Base-by-base conservation (phyloP, 2,329 filamentous ascomycete species). In the Clonostachys sp. region DNA sequence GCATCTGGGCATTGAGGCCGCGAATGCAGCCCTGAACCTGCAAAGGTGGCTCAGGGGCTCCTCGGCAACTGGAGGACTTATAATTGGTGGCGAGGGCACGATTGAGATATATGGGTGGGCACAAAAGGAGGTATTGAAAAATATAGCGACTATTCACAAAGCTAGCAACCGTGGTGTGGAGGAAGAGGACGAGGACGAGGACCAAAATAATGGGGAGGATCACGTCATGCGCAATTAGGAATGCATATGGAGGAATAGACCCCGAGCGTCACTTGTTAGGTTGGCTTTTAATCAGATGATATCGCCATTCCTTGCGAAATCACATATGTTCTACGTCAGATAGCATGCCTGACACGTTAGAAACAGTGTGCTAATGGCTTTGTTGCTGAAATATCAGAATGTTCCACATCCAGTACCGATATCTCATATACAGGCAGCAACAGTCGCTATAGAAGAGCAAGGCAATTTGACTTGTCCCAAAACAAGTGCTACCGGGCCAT, bases 11-110 rank as follows among this genome's bases (percentile, higher is more conserved):
- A 60, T 62, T 5, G 63, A 63, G 6, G 61, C 68, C 5, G 67
- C 69, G 20, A 57, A 57, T 13, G 63, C 62, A 1, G 63, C 60
- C 5, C 52, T 75, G 50, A 62, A 56, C 24, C 50, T 78, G 45
- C 69, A 74, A 52, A 53, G 59, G 10, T 77, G 73, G 72, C 56
- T 78, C 10, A 58, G 58, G 14, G 57, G 57, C 6, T 40, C 40
- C 10, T 5, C 24, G 8, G 30, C 13, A 44, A 35, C 12, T 44
- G 52, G 41, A 59, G 42, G 9, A 41, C 14, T 18, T 18, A 39
- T 39, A n/a, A n/a, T 18, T n/a, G 36, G 36, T 39, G 36, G 36
- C 17, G 57, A 57, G 42, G 48, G 48, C 20, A 50, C 50, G 34
- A 54, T 62, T 40, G 55, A 60, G 20, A 54, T 54, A 42, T 53